Conservation (phyloP, 2,329 filamentous ascomycete species). For the Amylocarpus encephaloides region DNA sequence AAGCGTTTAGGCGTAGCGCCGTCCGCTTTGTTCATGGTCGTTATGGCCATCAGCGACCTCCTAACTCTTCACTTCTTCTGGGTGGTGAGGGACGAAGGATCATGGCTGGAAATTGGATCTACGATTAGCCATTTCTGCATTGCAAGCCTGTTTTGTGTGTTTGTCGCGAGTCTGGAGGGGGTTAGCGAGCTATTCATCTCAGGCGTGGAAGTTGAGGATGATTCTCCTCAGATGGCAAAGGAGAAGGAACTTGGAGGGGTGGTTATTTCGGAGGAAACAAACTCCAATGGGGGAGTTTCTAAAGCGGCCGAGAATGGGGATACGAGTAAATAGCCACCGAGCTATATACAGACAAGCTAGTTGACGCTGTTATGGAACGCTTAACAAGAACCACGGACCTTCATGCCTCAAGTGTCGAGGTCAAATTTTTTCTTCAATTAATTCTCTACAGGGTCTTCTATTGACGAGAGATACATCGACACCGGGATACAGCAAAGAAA, state of each 20-base stretch:
- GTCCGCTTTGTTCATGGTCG: constrained; percentile 86
- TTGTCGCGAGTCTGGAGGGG: constrained; percentile 81
- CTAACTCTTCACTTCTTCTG: constrained; percentile 96
- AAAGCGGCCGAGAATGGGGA: too few species aligned
- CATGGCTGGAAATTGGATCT: constrained; percentile 94
- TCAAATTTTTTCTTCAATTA: too few species aligned
- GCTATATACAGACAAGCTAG: too few species aligned
- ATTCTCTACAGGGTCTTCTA: too few species aligned
- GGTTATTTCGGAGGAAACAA: constrained; percentile 13
- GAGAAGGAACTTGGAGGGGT: constrained; percentile 26
- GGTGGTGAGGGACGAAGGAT: constrained; percentile 93
- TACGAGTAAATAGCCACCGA: too few species aligned
- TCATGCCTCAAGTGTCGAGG: too few species aligned
- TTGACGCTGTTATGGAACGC: too few species aligned
- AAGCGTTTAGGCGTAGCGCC: constrained; percentile 76
- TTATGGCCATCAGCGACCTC: constrained; percentile 86
- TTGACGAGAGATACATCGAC: too few species aligned
- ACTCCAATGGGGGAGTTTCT: constrained; percentile 5
- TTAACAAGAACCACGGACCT: too few species aligned
- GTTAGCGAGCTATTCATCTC: constrained; percentile 77
- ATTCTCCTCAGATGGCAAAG: constrained; percentile 20
- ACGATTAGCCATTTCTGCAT: constrained; percentile 96
- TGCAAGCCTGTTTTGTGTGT: constrained; percentile 81
- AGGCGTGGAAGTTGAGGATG: constrained; percentile 62
- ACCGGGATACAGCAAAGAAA: too few species aligned